Base-by-base conservation (phyloP, 306 rosid species). In the Calophaca sinica region DNA sequence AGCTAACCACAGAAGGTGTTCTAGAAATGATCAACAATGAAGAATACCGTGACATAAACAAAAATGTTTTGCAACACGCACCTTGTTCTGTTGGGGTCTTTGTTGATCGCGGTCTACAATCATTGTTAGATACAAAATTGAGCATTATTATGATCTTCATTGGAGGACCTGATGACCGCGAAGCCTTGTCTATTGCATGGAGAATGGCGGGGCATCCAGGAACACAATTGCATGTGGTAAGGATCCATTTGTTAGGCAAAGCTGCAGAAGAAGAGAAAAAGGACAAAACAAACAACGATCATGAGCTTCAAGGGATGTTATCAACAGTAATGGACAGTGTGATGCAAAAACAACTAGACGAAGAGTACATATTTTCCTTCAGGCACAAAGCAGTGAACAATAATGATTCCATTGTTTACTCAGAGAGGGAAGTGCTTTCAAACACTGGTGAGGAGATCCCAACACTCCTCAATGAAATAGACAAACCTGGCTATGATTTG, bases 71-170 rank as follows among this genome's bases (percentile, higher is more conserved):
- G 2, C 59, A 31, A 12, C 8, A 58, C 2, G 68, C 88, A 14
- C 85, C 88, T 31, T 80, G 88, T 68, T 84, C 88, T 0, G 79
- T 78, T 0, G 88, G 68, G 14, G 63, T 81, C 52, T 64, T 81
- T 1, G 20, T 84, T 2, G 80, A 81, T 15, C 85, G 83, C 3
- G 83, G 80, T 6, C 32, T 84, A 4, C 38, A 68, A 0, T 60
- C 68, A 0, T 35, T 41, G 3, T 26, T 41, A 2, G 4, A 51
- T 5, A 46, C 51, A 7, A 42, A 36, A 0, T 7, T 76, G 33
- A 54, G 44, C n/a, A 46, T 77, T 9, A 2, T 69, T 1, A n/a
- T 64, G 69, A 6, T 81, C 41, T 84, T 84, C 75, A 12, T 81
- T 1, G 85, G 85, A 0, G 85, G 97, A 3, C 72, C 86, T 0